Evolutionary conservation across 1,284 basidiomycete species (phyloP).

Genomic region (Boletus smithii): DNA sequence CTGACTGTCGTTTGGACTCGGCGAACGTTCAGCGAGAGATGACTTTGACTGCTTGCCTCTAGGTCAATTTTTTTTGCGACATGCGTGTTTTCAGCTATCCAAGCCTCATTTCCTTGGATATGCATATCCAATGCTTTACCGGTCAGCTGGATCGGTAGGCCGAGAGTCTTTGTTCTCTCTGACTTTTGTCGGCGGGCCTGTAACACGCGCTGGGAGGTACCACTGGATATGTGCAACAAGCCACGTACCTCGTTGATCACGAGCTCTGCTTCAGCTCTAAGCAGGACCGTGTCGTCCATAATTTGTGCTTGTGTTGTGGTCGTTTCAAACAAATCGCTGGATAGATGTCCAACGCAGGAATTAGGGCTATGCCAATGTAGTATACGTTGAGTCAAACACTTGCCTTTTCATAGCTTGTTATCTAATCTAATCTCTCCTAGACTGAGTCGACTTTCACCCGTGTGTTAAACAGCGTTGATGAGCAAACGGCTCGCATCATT

Average conservation of each 20-base stretch:
- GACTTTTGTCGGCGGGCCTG: conserved; percentile 73
- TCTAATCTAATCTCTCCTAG: conserved; percentile 26
- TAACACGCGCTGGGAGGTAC: neutral
- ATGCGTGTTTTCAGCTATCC: conserved; percentile 84
- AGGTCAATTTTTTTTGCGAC: conserved; percentile 71
- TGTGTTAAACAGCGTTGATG: too few relatives aligned
- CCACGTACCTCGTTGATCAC: conserved; percentile 57
- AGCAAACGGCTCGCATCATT: conserved; percentile 66
- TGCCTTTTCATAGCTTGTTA: too few relatives aligned
- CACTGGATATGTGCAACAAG: conserved; percentile 1
- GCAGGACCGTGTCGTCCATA: conserved; percentile 43
- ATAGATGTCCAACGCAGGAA: too few relatives aligned
- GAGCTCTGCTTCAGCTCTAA: conserved; percentile 75
- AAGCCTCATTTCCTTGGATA: conserved; percentile 63
- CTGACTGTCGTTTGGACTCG: conserved; percentile 52
- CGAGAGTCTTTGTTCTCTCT: conserved; percentile 65
- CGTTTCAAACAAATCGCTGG: too few relatives aligned
- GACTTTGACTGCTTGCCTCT: conserved; percentile 47
- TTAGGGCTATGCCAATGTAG: too few relatives aligned
- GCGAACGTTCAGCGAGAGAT: conserved; percentile 8
- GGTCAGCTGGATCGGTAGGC: conserved; percentile 71
- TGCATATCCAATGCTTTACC: conserved; percentile 74
- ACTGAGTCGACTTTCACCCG: too few relatives aligned
- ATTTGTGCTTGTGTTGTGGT: neutral
- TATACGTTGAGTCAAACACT: too few relatives aligned